Evolutionary conservation across 306 rosid genomes (phyloP).

Genomic region (Quercus ilex): DNA sequence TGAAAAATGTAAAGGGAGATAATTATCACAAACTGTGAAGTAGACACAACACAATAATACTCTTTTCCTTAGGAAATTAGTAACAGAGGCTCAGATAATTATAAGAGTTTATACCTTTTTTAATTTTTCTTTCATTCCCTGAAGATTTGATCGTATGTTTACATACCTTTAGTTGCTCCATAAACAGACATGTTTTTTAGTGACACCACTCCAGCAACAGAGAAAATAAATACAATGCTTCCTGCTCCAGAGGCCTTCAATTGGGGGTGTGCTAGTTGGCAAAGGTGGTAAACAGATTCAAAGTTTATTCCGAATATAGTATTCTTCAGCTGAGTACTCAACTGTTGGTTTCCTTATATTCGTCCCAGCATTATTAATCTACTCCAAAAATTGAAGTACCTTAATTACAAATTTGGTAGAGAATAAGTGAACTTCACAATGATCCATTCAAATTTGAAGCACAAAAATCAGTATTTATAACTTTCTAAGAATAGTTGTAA

Average conservation of each 20-base stretch:
- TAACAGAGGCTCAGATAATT: too few relatives aligned
- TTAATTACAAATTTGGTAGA: too few relatives aligned
- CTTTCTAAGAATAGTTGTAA: too few relatives aligned
- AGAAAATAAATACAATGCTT: conserved; percentile 30
- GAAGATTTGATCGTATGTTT: background rate
- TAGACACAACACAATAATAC: too few relatives aligned
- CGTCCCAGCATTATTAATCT: background rate
- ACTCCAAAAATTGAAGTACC: background rate
- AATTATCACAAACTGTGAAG: too few relatives aligned
- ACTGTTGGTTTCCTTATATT: background rate
- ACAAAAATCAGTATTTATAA: too few relatives aligned
- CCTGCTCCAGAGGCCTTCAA: background rate
- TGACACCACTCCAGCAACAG: conserved; percentile 30
- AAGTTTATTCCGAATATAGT: too few relatives aligned
- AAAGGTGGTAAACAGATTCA: conserved; percentile 30
- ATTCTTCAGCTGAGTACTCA: conserved; percentile 19
- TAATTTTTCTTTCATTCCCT: too few relatives aligned
- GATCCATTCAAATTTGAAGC: too few relatives aligned
- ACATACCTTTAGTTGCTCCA: conserved; percentile 36
- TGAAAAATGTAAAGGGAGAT: background rate
- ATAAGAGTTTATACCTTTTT: too few relatives aligned
- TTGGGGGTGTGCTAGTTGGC: conserved; percentile 27
- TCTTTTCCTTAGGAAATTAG: too few relatives aligned
- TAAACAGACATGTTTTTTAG: conserved; percentile 26
- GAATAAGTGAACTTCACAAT: too few relatives aligned